These are phyloP conservation scores for Boletus mariae DNA, from an alignment of 1,284 basidiomycete species.

Conservation along the genomic window DNA sequence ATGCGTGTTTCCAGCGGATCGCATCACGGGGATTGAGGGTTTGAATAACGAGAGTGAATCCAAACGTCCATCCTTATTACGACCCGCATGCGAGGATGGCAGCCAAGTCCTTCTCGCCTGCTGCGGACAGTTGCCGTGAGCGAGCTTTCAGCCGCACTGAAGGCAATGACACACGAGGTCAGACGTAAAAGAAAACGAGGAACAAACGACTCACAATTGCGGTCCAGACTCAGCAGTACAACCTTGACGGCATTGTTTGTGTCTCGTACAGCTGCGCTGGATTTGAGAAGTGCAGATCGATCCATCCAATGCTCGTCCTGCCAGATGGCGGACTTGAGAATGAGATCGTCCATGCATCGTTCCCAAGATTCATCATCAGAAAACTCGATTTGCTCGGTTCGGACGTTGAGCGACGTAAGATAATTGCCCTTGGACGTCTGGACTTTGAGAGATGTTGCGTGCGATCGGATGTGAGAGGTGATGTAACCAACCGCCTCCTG, in stretches of 20 bases:
- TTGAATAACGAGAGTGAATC: conserved; percentile 1
- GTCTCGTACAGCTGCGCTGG: conserved; percentile 32
- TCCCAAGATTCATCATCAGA: conserved; percentile 52
- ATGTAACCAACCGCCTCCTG: conserved; percentile 72
- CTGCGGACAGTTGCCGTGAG: conserved; percentile 72
- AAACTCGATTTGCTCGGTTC: conserved; percentile 85
- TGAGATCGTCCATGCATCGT: conserved; percentile 91
- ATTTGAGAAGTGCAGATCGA: conserved; percentile 67
- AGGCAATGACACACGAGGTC: conserved; percentile 14
- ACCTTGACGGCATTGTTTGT: conserved; percentile 68
- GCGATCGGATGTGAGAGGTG: conserved; percentile 70
- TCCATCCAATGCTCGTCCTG: conserved; percentile 92
- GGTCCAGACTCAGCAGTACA: conserved; percentile 86
- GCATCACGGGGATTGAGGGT: conserved; percentile 6
- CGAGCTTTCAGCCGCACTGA: conserved; percentile 82
- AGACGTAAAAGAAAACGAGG: conserved; percentile 7
- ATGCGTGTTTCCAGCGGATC: conserved; percentile 5
- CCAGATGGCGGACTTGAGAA: conserved; percentile 88
- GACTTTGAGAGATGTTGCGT: conserved; percentile 80
- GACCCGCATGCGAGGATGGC: conserved; percentile 48
- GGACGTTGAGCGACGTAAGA: conserved; percentile 76
- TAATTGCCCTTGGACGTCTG: conserved; percentile 96
- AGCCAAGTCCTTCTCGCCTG: conserved; percentile 73
- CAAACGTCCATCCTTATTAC: conserved; percentile 16
- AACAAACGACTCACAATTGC: conserved; percentile 68